Base-by-base conservation (phyloP, 768 basidiomycete species). In the Leccinum truebloodii region DNA sequence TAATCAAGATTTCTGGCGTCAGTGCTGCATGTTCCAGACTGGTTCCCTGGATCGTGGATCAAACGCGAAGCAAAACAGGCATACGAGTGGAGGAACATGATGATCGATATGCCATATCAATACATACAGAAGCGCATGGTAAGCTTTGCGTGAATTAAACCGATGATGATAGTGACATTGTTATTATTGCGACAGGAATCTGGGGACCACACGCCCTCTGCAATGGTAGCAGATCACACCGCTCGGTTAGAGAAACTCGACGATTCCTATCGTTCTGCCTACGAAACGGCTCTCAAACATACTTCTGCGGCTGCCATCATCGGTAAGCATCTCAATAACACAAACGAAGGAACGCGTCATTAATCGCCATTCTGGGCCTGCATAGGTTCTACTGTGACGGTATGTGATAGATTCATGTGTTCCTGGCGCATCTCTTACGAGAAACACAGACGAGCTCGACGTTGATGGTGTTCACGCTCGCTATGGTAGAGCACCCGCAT, bases 21-120 rank as follows among this genome's bases (percentile, higher is more conserved):
- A 64, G 63, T 64, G 16, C 48, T 64, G 2, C 39, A 59, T 20
- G 16, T 62, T 13, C 63, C 63, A 13, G 53, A 60, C 22, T 65
- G 63, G 61, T 53, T 59, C 7, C 63, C 58, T n/a, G 64, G 64
- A 12, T 56, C 58, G 4, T 53, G 41, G 24, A 16, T 63, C 51
- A 65, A 63, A 8, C 50, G 28, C 16, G 24, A 34, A 22, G 61
- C 63, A 30, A 52, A 13, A 49, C 0, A 6, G 8, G 58, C 57
- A 22, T 16, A 20, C n/a, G 34, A 46, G 5, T 55, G 26, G n/a
- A 18, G 32, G 3, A 44, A 34, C 20, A 28, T 57, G 51, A 53
- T 59, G 52, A 20, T 54, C 20, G 35, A 65, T 10, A 56, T 13
- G 6, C 58, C 58, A 9, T 63, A 60, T 26, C 54, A 39, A 18